A percentile compares a stretch with the other conserved stretches of the same genome.
Evolutionary conservation across 2,329 filamentous ascomycete genomes (phyloP).

Genomic region (Xylaria hypoxylon): DNA sequence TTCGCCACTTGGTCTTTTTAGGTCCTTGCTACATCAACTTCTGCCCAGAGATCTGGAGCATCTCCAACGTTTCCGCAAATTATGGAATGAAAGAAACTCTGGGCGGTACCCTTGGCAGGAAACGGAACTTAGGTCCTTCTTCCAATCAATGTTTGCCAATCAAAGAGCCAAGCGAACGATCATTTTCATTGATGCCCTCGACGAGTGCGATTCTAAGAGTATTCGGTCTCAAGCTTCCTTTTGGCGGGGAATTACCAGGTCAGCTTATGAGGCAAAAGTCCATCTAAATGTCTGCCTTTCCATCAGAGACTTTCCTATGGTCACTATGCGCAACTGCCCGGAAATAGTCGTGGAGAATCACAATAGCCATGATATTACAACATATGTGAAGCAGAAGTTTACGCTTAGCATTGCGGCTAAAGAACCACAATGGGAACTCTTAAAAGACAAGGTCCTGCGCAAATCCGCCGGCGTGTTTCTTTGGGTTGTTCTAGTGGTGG

Average conservation of each 20-base stretch:
- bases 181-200: conserved; percentile 14
- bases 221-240: background rate
- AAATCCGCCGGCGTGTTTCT: conserved; percentile 13
- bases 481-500: conserved; percentile 10
- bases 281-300: conserved; percentile 9
- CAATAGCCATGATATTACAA: conserved; percentile 11
- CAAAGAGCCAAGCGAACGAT: background rate
- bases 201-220: background rate
- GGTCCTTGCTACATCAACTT: conserved; percentile 12
- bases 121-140: background rate
- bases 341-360: background rate
- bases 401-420: background rate
- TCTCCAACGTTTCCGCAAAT: background rate
- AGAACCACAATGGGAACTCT: background rate
- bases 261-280: background rate
- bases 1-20: conserved; percentile 8
- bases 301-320: background rate
- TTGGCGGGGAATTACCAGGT: background rate
- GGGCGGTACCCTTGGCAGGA: background rate
- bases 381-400: conserved; percentile 1
- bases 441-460: background rate
- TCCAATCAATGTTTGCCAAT: background rate
- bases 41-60: background rate
- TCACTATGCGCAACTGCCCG: background rate
- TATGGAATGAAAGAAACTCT: background rate